Evolutionary conservation across 73 alveolate genomes (phyloP).

Genomic region (Paramecium tetraurelia): DNA sequence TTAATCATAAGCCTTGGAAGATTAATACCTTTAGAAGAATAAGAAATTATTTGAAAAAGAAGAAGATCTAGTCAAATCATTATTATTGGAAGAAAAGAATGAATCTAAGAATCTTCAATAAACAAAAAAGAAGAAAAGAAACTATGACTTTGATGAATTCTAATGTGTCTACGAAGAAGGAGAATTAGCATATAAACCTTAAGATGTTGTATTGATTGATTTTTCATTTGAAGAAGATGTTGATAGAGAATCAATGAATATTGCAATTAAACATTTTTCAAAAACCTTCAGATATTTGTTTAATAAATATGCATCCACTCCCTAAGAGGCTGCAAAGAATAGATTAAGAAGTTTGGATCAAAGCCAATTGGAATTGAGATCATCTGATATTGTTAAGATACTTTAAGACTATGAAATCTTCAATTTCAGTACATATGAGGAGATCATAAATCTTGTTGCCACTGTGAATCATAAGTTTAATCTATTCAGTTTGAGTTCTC

Average conservation of each 20-base stretch:
- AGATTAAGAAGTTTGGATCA: conserved; percentile 11
- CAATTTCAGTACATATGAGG: conserved; percentile 39
- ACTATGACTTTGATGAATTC: conserved; percentile 29
- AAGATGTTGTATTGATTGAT: background rate
- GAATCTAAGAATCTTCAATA: background rate
- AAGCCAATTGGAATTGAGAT: background rate
- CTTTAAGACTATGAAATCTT: background rate
- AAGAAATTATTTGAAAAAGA: conserved; percentile 19
- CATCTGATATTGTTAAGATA: conserved; percentile 11
- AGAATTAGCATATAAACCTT: background rate
- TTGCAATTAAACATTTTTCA: background rate
- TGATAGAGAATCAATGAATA: conserved; percentile 32
- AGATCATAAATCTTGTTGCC: background rate
- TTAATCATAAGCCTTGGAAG: background rate
- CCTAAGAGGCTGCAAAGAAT: conserved; percentile 12
- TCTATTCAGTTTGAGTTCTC: background rate
- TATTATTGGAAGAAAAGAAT: background rate
- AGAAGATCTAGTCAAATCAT: conserved; percentile 24
- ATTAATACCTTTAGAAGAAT: background rate
- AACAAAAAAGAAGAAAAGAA: conserved; percentile 4
- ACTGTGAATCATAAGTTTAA: conserved; percentile 8
- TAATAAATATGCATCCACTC: conserved; percentile 6
- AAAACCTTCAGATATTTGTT: conserved; percentile 7
- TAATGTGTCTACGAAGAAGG: conserved; percentile 40
- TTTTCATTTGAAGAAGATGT: conserved; percentile 13